A percentile compares a stretch with the other conserved stretches of the same genome.
Conservation (phyloP, 1,284 basidiomycete species). For the Tilletia indica region DNA sequence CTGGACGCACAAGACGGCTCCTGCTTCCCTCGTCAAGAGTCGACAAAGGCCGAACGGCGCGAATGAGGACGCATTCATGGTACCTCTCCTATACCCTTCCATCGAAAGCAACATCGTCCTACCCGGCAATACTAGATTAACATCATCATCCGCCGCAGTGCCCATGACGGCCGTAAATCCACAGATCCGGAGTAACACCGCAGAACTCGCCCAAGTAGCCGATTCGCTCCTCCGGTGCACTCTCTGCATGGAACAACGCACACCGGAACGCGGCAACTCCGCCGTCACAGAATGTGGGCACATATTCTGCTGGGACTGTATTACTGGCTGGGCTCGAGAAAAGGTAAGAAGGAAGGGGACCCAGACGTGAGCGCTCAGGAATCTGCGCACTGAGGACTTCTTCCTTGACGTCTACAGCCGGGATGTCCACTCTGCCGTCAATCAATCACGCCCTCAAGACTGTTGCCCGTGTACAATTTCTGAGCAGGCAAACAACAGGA, state of each 20-base stretch:
- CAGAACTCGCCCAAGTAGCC: constrained; percentile 18
- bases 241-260: constrained; percentile 52
- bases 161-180: too few species aligned
- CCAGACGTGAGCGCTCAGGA: too few species aligned
- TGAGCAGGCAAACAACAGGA: constrained; percentile 3
- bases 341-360: constrained; percentile 60
- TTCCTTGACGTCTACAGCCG: constrained; percentile 19
- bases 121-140: background rate
- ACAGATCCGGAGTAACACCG: background rate
- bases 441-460: constrained; percentile 27
- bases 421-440: constrained; percentile 43
- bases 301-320: constrained; percentile 89
- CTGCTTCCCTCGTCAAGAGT: constrained; percentile 2
- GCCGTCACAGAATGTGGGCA: constrained; percentile 91
- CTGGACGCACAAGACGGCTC: constrained; percentile 22
- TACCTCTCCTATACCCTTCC: constrained; percentile 19
- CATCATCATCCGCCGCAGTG: background rate
- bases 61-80: background rate
- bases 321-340: constrained; percentile 81
- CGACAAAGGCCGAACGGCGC: background rate
- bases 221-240: constrained; percentile 50
- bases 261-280: constrained; percentile 59
- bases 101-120: constrained; percentile 6
- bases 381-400: background rate
- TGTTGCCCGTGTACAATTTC: constrained; percentile 45